Conservation (phyloP, 768 basidiomycete species). For the Rhodotorula paludigena region DNA sequence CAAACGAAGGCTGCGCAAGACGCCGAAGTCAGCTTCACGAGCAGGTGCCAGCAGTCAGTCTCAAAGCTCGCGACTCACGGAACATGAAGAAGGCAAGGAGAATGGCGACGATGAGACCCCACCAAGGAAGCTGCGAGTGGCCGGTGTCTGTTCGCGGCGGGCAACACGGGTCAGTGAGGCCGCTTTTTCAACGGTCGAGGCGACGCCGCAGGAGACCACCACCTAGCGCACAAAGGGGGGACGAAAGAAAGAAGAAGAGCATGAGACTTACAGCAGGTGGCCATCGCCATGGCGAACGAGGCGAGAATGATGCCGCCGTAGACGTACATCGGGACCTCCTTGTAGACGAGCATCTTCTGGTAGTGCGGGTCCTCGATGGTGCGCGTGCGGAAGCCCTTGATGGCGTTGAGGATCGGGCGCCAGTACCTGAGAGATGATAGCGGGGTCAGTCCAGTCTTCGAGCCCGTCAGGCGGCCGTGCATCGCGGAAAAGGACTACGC, state of each 20-base stretch:
- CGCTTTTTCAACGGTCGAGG: too few relatives aligned
- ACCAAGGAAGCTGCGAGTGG: conserved; percentile 40
- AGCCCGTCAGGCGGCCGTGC: too few relatives aligned
- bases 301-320: conserved; percentile 37
- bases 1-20: conserved; percentile 5
- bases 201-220: too few relatives aligned
- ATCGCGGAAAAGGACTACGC: too few relatives aligned
- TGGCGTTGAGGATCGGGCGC: conserved; percentile 23
- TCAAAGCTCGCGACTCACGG: background rate
- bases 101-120: conserved; percentile 52
- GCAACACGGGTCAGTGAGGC: too few relatives aligned
- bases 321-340: conserved; percentile 41
- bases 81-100: conserved; percentile 57
- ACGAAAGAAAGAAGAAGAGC: too few relatives aligned
- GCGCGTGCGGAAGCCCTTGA: conserved; percentile 32
- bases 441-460: background rate
- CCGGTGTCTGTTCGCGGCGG: conserved; percentile 22
- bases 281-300: conserved; percentile 41
- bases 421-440: conserved; percentile 19
- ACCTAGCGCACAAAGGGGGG: too few relatives aligned
- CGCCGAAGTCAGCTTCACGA: background rate
- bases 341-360: conserved; percentile 10
- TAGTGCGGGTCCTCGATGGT: conserved; percentile 29
- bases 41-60: background rate
- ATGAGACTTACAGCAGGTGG: conserved; percentile 19